These are phyloP conservation scores for Pythium brachiatum DNA, from an alignment of 352 stramenopile species.

Conservation along the genomic window DNA sequence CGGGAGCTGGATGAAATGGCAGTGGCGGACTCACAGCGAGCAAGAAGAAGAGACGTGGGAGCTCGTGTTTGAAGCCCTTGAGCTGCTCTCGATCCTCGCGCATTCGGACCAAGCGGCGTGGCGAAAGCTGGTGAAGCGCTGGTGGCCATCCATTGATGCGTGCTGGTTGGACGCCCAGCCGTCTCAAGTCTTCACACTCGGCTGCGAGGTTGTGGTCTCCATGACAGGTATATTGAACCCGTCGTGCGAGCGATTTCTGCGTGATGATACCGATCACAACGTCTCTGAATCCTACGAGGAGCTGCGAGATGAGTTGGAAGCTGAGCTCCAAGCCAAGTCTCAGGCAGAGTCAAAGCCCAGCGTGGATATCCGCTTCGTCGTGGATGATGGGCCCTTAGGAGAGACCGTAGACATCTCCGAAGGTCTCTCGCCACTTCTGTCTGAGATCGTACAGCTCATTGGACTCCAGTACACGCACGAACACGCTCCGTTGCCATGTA, in stretches of 20 bases:
- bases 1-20: no score
- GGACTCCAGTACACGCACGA: neutral
- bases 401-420: neutral
- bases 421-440: neutral
- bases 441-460: neutral
- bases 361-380: neutral
- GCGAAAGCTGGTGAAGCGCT: neutral
- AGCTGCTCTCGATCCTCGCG: no score
- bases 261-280: neutral
- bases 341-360: neutral
- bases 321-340: neutral
- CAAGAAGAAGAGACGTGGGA: no score
- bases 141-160: neutral
- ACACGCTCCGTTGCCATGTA: neutral
- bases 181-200: neutral
- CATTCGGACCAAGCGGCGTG: no score
- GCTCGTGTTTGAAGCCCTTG: no score
- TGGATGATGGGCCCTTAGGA: neutral
- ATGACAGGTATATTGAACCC: neutral
- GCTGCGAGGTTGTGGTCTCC: neutral
- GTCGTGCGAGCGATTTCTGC: neutral
- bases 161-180: neutral
- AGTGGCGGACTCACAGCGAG: no score
- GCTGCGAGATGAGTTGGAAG: neutral
- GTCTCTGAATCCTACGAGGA: neutral